phyloP scores from a whole-genome alignment of 1,139 yeast genomes.

The Kodamaea suecica region DNA sequence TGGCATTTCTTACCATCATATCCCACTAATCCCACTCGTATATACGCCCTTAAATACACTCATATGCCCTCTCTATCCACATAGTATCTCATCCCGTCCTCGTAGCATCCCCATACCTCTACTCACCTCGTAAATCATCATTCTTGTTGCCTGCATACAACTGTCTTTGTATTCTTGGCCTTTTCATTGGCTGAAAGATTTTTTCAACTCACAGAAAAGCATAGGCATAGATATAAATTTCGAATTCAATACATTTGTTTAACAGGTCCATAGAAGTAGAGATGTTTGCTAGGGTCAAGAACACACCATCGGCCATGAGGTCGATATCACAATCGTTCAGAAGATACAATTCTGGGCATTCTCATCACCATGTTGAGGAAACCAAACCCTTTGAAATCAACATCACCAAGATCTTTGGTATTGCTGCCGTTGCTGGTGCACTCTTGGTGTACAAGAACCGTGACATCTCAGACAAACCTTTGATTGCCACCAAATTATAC shows the following conservation, averaged over 20 bases:
- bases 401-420: slow-evolving; percentile 40
- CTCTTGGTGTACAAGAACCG: slow-evolving; percentile 40
- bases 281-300: slow-evolving; percentile 26
- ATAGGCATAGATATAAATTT: too few species aligned
- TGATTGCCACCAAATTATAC: slow-evolving; percentile 39
- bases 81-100: too few species aligned
- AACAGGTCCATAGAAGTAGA: too few species aligned
- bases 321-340: slow-evolving; percentile 19
- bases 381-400: slow-evolving; percentile 38
- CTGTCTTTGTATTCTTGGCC: slow-evolving; percentile 1
- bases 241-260: too few species aligned
- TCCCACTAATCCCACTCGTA: too few species aligned
- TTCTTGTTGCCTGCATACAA: too few species aligned
- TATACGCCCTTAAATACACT: too few species aligned
- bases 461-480: slow-evolving; percentile 36
- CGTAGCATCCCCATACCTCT: too few species aligned
- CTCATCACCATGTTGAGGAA: slow-evolving; percentile 25
- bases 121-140: too few species aligned
- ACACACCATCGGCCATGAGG: slow-evolving; percentile 12
- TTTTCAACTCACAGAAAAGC: slow-evolving; percentile 7
- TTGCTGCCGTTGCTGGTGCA: slow-evolving; percentile 41
- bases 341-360: slow-evolving; percentile 38
- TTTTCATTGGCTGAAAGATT: slow-evolving; percentile 9
- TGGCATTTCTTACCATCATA: too few species aligned
- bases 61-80: too few species aligned